A percentile compares a stretch with the other conserved stretches of the same genome.
Conservation (phyloP, 1,284 basidiomycete genomes). For the Trametes versicolor region DNA sequence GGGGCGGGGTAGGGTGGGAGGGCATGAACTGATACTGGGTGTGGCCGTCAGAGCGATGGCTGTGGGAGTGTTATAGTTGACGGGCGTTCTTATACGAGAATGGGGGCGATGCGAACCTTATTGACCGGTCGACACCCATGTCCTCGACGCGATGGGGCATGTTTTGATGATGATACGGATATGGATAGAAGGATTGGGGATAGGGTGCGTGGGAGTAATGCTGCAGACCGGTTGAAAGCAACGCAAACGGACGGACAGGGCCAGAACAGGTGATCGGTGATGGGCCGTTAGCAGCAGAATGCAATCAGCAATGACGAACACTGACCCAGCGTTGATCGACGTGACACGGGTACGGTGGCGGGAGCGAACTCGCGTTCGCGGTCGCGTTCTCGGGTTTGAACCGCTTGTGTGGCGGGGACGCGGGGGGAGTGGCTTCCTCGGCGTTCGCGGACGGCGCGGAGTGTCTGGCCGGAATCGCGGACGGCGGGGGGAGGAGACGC, state of each 20-base stretch:
- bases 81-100: conserved; percentile 36
- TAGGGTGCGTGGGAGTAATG: conserved; percentile 36
- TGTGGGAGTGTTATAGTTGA: conserved; percentile 38
- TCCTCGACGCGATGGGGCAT: conserved; percentile 62
- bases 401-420: conserved; percentile 33
- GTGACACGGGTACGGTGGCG: conserved; percentile 31
- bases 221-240: conserved; percentile 20
- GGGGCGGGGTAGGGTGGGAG: conserved; percentile 60
- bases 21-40: conserved; percentile 50
- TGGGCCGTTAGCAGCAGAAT: conserved; percentile 35
- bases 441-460: conserved; percentile 17
- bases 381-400: conserved; percentile 25
- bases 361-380: conserved; percentile 16
- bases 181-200: conserved; percentile 37
- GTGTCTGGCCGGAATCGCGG: conserved; percentile 15
- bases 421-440: conserved; percentile 23
- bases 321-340: conserved; percentile 39
- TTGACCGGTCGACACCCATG: conserved; percentile 49
- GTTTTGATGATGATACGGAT: conserved; percentile 39
- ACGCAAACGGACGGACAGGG: conserved; percentile 4
- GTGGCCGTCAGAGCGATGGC: conserved; percentile 53
- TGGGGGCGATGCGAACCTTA: conserved; percentile 48
- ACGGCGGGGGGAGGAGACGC: conserved; percentile 24
- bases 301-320: conserved; percentile 35
- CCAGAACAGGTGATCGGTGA: conserved; percentile 32